A percentile compares a stretch with the other conserved stretches of the same genome.
Evolutionary conservation across 768 basidiomycete species (phyloP).

Genomic region (Boletellus emodensis): DNA sequence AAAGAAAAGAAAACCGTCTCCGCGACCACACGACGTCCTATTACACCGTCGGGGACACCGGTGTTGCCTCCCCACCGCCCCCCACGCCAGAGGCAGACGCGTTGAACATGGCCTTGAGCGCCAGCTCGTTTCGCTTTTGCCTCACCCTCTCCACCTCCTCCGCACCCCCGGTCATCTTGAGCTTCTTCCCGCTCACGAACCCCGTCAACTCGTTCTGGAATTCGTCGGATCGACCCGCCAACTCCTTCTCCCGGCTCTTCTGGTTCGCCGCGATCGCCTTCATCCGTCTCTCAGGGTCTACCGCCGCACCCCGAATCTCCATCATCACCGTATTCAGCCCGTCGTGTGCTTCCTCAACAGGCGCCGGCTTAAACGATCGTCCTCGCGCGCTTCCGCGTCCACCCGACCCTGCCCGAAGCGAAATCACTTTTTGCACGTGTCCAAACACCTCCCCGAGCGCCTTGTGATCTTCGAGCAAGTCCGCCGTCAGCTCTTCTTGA

Average conservation of each 20-base stretch:
- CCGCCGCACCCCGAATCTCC: constrained; percentile 79
- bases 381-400: constrained; percentile 37
- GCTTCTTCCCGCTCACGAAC: constrained; percentile 82
- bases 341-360: constrained; percentile 61
- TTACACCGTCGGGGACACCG: constrained; percentile 6
- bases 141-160: constrained; percentile 88
- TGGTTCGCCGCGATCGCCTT: constrained; percentile 92
- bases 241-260: constrained; percentile 72
- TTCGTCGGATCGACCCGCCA: constrained; percentile 70
- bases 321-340: constrained; percentile 80
- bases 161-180: constrained; percentile 94
- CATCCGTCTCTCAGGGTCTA: constrained; percentile 80
- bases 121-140: constrained; percentile 77
- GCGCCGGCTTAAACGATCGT: constrained; percentile 56
- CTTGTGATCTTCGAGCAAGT: constrained; percentile 89
- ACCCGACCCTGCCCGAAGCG: constrained; percentile 50
- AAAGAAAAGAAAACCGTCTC: no score
- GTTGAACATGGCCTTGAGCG: constrained; percentile 86
- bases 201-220: constrained; percentile 80
- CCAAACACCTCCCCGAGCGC: constrained; percentile 83
- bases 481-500: constrained; percentile 86
- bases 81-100: constrained; percentile 5
- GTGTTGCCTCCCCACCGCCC: constrained; percentile 2
- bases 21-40: no score
- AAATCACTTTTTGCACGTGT: constrained; percentile 88